These are phyloP conservation scores for Candida buenavistaensis DNA, from an alignment of 1,139 yeast species.

Conservation along the genomic window DNA sequence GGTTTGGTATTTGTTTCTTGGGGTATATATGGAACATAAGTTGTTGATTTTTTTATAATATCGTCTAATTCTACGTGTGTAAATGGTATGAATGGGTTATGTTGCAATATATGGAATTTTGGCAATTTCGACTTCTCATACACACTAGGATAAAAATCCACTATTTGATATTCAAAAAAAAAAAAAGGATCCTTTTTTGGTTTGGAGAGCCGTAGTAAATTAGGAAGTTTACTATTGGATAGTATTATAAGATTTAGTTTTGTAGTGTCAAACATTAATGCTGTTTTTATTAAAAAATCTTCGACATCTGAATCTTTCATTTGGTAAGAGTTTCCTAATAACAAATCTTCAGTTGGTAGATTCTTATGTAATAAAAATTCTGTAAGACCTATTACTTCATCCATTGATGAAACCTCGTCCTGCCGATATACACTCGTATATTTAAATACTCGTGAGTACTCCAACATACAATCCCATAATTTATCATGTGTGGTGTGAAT, in stretches of 20 bases:
- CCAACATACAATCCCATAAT: constrained; percentile 32
- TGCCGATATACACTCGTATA: constrained; percentile 35
- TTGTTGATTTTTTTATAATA: constrained; percentile 9
- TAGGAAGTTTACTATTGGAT: constrained; percentile 4
- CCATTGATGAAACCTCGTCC: constrained; percentile 37
- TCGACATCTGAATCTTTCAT: constrained; percentile 8
- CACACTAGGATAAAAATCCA: constrained; percentile 10
- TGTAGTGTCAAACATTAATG: constrained; percentile 7
- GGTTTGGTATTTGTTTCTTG: constrained; percentile 13
- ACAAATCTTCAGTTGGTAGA: constrained; percentile 7
- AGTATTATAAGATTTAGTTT: constrained; percentile 12
- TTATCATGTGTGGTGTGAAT: neutral
- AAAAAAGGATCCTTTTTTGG: constrained; percentile 18
- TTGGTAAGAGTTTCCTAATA: constrained; percentile 36
- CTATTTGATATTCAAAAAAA: constrained; percentile 18
- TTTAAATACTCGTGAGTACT: constrained; percentile 44
- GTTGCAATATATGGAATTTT: constrained; percentile 7
- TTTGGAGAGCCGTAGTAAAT: constrained; percentile 1
- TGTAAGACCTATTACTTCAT: constrained; percentile 44
- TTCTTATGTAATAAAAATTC: constrained; percentile 27
- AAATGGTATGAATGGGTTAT: constrained; percentile 9
- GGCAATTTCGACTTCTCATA: constrained; percentile 3
- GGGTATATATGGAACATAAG: neutral
- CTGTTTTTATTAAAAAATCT: constrained; percentile 8
- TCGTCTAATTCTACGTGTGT: constrained; percentile 13